Evolutionary conservation across 306 rosid species (phyloP).

Genomic region (Pachyrhizus erosus): DNA sequence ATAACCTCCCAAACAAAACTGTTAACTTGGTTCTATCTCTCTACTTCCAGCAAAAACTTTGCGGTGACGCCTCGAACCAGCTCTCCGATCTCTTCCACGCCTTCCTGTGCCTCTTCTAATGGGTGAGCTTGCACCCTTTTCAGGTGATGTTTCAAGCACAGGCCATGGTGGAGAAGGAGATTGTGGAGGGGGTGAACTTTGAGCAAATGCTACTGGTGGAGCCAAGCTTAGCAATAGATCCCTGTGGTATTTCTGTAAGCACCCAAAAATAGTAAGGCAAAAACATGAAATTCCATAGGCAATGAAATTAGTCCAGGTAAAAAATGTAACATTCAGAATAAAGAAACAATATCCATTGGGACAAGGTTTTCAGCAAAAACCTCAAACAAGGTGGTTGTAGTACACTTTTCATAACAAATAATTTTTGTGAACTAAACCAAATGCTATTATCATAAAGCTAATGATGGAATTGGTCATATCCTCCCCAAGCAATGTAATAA

Average conservation of each 20-base stretch:
- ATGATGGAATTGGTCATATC: not conserved
- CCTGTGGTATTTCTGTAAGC: constrained; percentile 81
- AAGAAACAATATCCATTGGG: not conserved
- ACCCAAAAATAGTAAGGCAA: too few relatives aligned
- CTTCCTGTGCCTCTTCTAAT: constrained; percentile 52
- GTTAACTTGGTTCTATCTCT: constrained; percentile 52
- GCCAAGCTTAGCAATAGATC: constrained; percentile 59
- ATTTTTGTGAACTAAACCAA: not conserved
- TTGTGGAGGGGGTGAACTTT: constrained; percentile 48
- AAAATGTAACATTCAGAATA: not conserved
- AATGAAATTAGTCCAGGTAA: not conserved
- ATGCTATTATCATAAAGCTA: not conserved
- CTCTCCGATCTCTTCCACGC: constrained; percentile 65
- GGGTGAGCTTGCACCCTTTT: constrained; percentile 39
- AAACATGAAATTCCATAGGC: constrained; percentile 8
- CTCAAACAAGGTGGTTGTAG: not conserved
- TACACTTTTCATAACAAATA: not conserved
- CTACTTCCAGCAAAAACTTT: constrained; percentile 69
- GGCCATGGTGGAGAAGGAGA: constrained; percentile 46
- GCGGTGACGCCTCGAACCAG: constrained; percentile 74
- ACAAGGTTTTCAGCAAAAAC: not conserved
- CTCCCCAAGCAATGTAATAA: not conserved
- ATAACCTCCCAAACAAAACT: constrained; percentile 57
- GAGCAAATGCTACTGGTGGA: constrained; percentile 40
- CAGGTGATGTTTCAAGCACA: constrained; percentile 38